Evolutionary conservation across 2,329 filamentous ascomycete genomes (phyloP).

Genomic region (Ophiostoma sp.): DNA sequence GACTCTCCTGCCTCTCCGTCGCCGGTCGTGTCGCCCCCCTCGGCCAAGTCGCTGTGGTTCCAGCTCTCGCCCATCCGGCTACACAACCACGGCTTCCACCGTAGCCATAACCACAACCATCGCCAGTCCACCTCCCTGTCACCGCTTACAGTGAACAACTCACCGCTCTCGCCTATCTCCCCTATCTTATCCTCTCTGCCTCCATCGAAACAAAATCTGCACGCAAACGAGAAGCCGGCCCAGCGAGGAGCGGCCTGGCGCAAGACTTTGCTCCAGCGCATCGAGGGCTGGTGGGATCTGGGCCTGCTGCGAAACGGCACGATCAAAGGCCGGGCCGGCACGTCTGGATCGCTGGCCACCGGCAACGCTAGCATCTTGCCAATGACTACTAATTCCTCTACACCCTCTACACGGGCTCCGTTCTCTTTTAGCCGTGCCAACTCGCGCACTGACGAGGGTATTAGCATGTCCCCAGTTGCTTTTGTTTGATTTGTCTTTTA

Average conservation of each 20-base stretch:
- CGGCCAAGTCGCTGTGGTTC: slow-evolving; percentile 12
- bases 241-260: slow-evolving; percentile 32
- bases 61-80: slow-evolving; percentile 22
- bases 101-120: neutral
- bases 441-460: neutral
- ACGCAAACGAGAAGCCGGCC: slow-evolving; percentile 13
- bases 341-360: neutral
- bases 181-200: slow-evolving; percentile 17
- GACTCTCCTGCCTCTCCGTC: neutral
- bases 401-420: neutral
- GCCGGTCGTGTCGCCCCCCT: neutral
- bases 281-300: slow-evolving; percentile 54
- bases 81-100: neutral
- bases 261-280: slow-evolving; percentile 43
- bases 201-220: neutral
- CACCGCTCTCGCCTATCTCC: slow-evolving; percentile 15
- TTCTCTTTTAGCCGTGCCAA: neutral
- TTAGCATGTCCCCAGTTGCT: slow-evolving; percentile 8
- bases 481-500: slow-evolving; percentile 14
- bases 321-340: slow-evolving; percentile 35
- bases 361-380: slow-evolving; percentile 1
- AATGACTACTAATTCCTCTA: neutral
- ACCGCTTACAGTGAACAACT: neutral
- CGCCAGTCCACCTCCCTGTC: neutral
- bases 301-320: slow-evolving; percentile 36